Evolutionary conservation across 345 rosid genomes (phyloP), one percentile per base, ranked within the genome.

Genomic region (Geranium rotundifolium): DNA sequence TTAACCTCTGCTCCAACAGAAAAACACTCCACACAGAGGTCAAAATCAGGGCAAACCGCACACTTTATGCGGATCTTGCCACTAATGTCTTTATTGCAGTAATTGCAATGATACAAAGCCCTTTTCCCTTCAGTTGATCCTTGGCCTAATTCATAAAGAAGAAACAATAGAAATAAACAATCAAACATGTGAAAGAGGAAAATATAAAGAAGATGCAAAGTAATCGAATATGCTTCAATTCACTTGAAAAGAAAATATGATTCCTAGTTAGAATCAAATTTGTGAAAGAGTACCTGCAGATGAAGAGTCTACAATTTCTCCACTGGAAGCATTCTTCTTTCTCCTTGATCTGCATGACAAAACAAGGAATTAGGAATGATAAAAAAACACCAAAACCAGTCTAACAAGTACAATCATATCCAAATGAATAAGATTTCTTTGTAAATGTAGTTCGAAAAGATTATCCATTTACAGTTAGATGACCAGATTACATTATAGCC

Each of bases 21-120:
- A 81, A 90, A 90, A 75, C 99, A 93, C 80, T 93, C 97, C 18
- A 90, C 67, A 69, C 99, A 93, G 55, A 93, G 85, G 76, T 93
- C 99, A 66, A 93, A 93, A 82, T 93, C 99, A 54, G 96, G 89
- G 80, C 99, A 93, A 12, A 76, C 57, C 31, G 88, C 97, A 79
- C 99, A 93, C 63, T 93, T 93, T 62, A 93, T 90, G 58, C 96
- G 86, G 67, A 90, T 84, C 72, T 81, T 88, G 66, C 97, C 97
- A 0, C 92, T 83, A 64, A 93, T 80, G 62, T 93, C 99, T 77
- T 93, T 93, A 78, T 93, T 85, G 80, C 99, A 93, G 63, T 93
- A 93, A 72, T 93, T 91, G 64, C 99, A 93, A 81, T 90, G 96
- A 76, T 88, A 93, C n/a, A 78, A 66, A 62, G 90, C 85, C 79